phyloP scores from a whole-genome alignment of 148 eudicot species.

The Heliosperma pusillum region DNA sequence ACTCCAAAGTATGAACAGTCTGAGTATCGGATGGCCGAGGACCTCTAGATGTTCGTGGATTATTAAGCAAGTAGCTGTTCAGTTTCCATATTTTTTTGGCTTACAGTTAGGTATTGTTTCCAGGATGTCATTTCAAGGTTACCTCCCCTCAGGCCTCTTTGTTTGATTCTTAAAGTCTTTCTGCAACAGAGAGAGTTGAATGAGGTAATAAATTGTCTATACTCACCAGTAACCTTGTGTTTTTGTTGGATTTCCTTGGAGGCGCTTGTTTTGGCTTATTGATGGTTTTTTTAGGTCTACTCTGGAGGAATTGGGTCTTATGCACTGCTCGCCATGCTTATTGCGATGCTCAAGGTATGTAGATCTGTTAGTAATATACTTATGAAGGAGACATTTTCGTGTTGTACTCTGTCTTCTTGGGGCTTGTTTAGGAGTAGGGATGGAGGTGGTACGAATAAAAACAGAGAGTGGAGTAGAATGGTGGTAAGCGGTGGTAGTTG shows the following conservation, averaged over 20 bases:
- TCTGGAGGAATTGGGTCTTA: conserved; percentile 96
- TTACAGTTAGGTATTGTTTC: not conserved
- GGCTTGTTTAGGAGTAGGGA: not conserved
- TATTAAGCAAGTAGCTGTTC: not conserved
- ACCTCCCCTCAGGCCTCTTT: conserved; percentile 87
- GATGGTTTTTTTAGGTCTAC: conserved; percentile 52
- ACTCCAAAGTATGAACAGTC: not conserved
- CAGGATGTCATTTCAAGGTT: conserved; percentile 77
- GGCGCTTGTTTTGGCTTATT: not conserved
- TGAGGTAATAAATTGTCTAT: conserved; percentile 45
- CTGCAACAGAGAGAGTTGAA: conserved; percentile 93
- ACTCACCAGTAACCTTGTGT: not conserved
- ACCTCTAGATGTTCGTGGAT: not conserved
- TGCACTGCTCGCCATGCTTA: conserved; percentile 91
- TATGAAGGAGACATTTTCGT: not conserved
- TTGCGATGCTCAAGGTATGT: conserved; percentile 88
- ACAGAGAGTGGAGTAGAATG: not conserved
- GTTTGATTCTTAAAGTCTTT: conserved; percentile 90
- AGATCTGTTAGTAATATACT: not conserved
- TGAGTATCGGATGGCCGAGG: not conserved
- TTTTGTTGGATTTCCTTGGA: conserved; percentile 4
- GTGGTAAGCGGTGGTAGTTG: not conserved
- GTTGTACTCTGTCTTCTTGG: not conserved
- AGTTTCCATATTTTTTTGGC: not conserved
- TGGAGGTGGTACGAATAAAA: not conserved